A percentile compares a stretch with the other conserved stretches of the same genome.
These are phyloP conservation scores for Pleurotus citrinopileatus DNA, from an alignment of 768 basidiomycete genomes.

Conservation along the genomic window DNA sequence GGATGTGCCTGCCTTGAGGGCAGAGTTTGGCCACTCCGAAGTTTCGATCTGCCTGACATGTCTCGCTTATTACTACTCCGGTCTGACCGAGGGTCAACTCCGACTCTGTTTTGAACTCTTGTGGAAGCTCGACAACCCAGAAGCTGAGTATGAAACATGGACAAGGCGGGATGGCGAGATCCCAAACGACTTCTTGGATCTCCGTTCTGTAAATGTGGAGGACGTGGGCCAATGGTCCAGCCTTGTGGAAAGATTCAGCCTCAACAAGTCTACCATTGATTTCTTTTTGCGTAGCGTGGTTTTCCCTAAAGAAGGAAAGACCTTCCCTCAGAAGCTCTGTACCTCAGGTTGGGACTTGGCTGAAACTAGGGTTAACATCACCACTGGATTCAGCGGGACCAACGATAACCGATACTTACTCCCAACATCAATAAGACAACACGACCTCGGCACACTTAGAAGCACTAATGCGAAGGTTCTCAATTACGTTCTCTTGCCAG, in stretches of 20 bases:
- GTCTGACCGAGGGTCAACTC: conserved; percentile 38
- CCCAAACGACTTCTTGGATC: conserved; percentile 25
- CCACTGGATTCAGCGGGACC: conserved; percentile 55
- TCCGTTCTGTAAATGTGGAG: conserved; percentile 40
- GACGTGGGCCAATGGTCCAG: conserved; percentile 29
- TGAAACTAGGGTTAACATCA: conserved; percentile 29
- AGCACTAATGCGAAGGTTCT: conserved; percentile 49
- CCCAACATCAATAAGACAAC: conserved; percentile 32
- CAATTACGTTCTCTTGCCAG: conserved; percentile 31
- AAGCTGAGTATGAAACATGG: conserved; percentile 40
- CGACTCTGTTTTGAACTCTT: conserved; percentile 33
- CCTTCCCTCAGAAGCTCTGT: conserved; percentile 44
- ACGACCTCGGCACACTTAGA: conserved; percentile 34
- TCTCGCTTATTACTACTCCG: conserved; percentile 47
- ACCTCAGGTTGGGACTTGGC: conserved; percentile 55
- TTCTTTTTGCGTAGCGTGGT: conserved; percentile 46
- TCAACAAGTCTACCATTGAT: conserved; percentile 36
- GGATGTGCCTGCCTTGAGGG: conserved; percentile 40
- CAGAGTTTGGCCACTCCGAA: conserved; percentile 56
- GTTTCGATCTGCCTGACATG: conserved; percentile 43
- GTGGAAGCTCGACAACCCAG: conserved; percentile 37
- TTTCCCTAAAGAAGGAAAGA: conserved; percentile 48
- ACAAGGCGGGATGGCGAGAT: conserved; percentile 19
- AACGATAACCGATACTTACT: conserved; percentile 44
- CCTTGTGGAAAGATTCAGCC: conserved; percentile 32